Percentiles rank a stretch among this genome's conserved stretches.
Conservation (phyloP, 768 basidiomycete species). For the Phylloporus rhodoxanthus region DNA sequence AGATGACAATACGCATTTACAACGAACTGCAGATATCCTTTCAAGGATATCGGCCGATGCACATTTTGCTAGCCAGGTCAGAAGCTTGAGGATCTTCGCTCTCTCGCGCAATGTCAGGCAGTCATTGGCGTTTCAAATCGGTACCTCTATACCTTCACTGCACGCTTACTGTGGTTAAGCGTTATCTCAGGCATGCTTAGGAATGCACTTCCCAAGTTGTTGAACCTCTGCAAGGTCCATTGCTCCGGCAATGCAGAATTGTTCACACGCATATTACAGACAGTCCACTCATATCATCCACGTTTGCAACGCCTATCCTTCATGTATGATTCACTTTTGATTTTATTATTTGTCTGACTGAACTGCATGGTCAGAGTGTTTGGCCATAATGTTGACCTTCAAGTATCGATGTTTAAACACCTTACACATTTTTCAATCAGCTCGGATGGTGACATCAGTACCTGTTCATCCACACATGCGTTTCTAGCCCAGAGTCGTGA, state of each 20-base stretch:
- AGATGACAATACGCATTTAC: slow-evolving; percentile 44
- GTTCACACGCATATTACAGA: slow-evolving; percentile 45
- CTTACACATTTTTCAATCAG: slow-evolving; percentile 55
- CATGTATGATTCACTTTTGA: slow-evolving; percentile 32
- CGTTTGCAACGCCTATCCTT: slow-evolving; percentile 54
- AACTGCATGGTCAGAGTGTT: slow-evolving; percentile 21
- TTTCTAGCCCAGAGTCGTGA: slow-evolving; percentile 49
- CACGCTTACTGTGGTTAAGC: background rate
- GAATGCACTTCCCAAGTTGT: slow-evolving; percentile 60
- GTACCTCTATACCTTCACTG: slow-evolving; percentile 28
- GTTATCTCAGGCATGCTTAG: slow-evolving; percentile 52
- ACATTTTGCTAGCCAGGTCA: slow-evolving; percentile 51
- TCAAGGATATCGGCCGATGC: slow-evolving; percentile 58
- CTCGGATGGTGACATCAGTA: slow-evolving; percentile 37
- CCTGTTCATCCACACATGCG: slow-evolving; percentile 34
- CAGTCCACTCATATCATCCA: slow-evolving; percentile 49
- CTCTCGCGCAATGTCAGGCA: slow-evolving; percentile 44
- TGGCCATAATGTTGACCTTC: slow-evolving; percentile 40
- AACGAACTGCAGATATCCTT: slow-evolving; percentile 65
- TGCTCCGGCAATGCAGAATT: slow-evolving; percentile 53
- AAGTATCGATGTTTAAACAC: slow-evolving; percentile 45
- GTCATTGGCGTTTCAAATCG: slow-evolving; percentile 58
- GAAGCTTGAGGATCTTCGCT: slow-evolving; percentile 55
- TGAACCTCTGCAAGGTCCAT: slow-evolving; percentile 54
- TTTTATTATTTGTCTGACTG: background rate